phyloP scores from a whole-genome alignment of 768 basidiomycete species.

The Tephrocybe rancida region DNA sequence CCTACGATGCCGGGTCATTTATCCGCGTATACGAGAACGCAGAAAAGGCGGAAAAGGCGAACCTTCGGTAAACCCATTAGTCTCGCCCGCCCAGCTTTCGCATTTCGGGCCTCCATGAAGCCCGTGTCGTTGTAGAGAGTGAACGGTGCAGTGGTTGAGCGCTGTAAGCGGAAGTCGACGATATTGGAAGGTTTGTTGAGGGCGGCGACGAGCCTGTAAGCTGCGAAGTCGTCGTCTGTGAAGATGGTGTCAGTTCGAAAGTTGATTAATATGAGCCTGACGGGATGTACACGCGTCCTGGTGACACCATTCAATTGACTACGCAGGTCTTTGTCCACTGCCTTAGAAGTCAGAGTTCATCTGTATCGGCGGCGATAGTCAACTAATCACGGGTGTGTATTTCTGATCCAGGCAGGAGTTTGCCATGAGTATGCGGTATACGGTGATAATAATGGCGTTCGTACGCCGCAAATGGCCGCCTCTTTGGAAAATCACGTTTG shows the following conservation, averaged over 20 bases:
- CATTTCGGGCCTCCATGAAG: slow-evolving; percentile 82
- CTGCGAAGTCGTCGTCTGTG: slow-evolving; percentile 78
- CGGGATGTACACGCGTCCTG: slow-evolving; percentile 68
- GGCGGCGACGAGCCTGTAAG: slow-evolving; percentile 59
- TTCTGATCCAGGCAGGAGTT: no score
- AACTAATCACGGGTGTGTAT: no score
- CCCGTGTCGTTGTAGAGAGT: slow-evolving; percentile 74
- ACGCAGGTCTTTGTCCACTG: no score
- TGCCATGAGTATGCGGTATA: no score
- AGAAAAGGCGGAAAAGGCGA: not conserved
- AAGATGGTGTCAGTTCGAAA: not conserved
- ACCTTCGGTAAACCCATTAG: slow-evolving; percentile 84
- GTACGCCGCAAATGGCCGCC: no score
- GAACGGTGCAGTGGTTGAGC: slow-evolving; percentile 59
- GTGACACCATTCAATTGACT: no score
- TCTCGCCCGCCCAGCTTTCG: slow-evolving; percentile 70
- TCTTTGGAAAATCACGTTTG: no score
- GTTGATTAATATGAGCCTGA: not conserved
- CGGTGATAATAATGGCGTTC: no score
- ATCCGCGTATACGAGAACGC: not conserved
- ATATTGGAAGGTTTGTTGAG: slow-evolving; percentile 55
- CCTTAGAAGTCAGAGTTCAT: no score
- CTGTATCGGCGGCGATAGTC: no score
- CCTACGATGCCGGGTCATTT: slow-evolving; percentile 25
- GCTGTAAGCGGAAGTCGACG: slow-evolving; percentile 47